Base-by-base conservation (phyloP, 78 protist species). In the Dictyostelium brefeldianum region DNA sequence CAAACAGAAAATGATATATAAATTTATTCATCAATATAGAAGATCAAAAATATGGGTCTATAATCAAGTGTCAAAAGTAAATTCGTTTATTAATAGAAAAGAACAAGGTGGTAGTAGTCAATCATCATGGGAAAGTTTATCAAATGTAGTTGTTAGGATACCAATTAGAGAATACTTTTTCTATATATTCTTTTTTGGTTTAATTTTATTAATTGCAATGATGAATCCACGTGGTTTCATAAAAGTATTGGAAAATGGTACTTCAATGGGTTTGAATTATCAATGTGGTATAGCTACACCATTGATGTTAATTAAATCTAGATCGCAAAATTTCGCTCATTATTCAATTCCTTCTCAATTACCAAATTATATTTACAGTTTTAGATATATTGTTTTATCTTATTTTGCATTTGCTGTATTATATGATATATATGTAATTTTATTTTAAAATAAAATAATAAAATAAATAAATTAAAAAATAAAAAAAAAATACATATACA, bases 371-470 rank as follows among this genome's bases (percentile, higher is more conserved):
- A 31, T 90, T 2, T 90, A 18, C 53, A 46, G 53, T 9, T 18
- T 64, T 64, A 43, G 95, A 29, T 79, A 82, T 50, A 27, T 71
- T 4, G 95, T 90, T 1, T 31, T 90, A 29, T 4, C 41, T 17
- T 90, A 90, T 67, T 90, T 90, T 29, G 29, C 90, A 48, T 90
- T 79, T 67, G 95, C 95, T n/a, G 95, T 90, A 62, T 20, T 78
- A n/a, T 90, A 90, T 79, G 95, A 90, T 67, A 0, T 80, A 11
- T 80, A 62, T 80, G 41, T 80, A 0, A 67, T 80, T 22, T 11
- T 80, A 62, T 73, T 73, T 73, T 59, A 59, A 59, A 59, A 22
- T 7, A 59, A 17, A 22, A 3, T 59, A 59, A 36, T 51, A 59
- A 17, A 59, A 59, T 59, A 59, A 71, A 17, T 29, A 73, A 73